Conservation (phyloP, 768 basidiomycete species). For the Suillus variegatus region DNA sequence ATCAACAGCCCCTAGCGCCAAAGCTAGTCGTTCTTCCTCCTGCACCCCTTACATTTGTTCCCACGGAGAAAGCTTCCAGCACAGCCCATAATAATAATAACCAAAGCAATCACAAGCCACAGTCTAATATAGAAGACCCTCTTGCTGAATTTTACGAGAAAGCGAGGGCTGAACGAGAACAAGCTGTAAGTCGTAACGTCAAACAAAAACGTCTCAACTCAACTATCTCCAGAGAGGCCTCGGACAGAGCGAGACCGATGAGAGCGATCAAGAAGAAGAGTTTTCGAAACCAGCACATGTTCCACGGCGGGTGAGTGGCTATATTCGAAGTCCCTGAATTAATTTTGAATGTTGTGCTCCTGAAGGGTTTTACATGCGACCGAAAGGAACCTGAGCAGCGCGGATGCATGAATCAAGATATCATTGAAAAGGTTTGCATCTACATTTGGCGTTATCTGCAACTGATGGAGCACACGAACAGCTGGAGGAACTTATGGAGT, state of each 20-base stretch:
- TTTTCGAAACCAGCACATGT: constrained; percentile 13
- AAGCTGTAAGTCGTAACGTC: constrained; percentile 34
- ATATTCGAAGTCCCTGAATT: background rate
- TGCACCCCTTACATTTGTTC: constrained; percentile 21
- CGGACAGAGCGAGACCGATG: constrained; percentile 39
- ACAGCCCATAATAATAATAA: constrained; percentile 7
- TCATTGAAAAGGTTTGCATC: constrained; percentile 64
- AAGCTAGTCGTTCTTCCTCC: constrained; percentile 26
- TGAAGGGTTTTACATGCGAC: constrained; percentile 71
- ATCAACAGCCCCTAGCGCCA: background rate
- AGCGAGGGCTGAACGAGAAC: constrained; percentile 52
- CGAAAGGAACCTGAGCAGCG: constrained; percentile 37
- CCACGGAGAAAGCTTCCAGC: background rate
- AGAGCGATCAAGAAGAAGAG: constrained; percentile 25
- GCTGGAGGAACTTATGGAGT: constrained; percentile 65
- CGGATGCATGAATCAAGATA: constrained; percentile 64
- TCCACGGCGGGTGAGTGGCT: background rate
- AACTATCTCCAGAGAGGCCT: constrained; percentile 39
- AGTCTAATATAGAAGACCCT: constrained; percentile 45
- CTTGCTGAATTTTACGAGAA: constrained; percentile 63
- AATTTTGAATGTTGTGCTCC: background rate
- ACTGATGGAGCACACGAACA: constrained; percentile 26
- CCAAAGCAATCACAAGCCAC: constrained; percentile 18
- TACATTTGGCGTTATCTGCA: background rate
- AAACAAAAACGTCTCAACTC: background rate